Conservation (phyloP, 257 asterid species). For the Solanum medicagineum region DNA sequence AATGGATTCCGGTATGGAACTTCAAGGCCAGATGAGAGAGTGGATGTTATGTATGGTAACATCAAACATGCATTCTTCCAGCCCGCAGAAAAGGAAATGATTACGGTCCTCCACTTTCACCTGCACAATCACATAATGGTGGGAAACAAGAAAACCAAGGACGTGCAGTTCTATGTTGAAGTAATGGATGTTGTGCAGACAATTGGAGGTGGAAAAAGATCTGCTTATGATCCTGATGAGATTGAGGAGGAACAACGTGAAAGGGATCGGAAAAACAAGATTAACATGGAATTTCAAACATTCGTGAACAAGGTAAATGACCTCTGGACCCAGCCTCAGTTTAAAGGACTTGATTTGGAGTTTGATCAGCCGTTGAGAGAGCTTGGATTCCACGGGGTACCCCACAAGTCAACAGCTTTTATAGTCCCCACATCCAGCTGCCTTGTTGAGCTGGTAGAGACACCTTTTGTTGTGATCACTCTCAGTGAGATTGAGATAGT, state of each 20-base stretch:
- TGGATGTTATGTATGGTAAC: conserved; percentile 16
- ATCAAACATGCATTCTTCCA: conserved; percentile 22
- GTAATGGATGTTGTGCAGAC: conserved; percentile 20
- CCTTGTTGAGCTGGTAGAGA: conserved; percentile 15
- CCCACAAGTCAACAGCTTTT: conserved; percentile 12
- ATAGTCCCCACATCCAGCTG: conserved; percentile 16
- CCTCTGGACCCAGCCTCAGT: conserved; percentile 18
- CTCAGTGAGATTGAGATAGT: conserved; percentile 21
- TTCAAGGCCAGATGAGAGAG: conserved; percentile 10
- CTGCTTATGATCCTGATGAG: conserved; percentile 22
- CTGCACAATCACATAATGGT: conserved; percentile 25
- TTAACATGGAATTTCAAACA: conserved; percentile 14
- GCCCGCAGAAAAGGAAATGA: conserved; percentile 27
- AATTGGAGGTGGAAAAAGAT: conserved; percentile 13
- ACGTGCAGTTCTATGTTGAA: conserved; percentile 25
- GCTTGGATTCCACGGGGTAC: conserved; percentile 22
- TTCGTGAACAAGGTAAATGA: conserved; percentile 16
- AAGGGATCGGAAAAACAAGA: conserved; percentile 11
- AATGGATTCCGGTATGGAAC: conserved; percentile 19
- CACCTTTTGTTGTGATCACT: conserved; percentile 12
- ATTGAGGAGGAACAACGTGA: conserved; percentile 20
- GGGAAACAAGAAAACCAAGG: conserved; percentile 26
- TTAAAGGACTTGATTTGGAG: conserved; percentile 14
- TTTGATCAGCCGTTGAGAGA: conserved; percentile 21
- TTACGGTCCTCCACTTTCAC: conserved; percentile 21